phyloP scores from a whole-genome alignment of 2,329 filamentous ascomycete genomes.

The Colletotrichum melonis region DNA sequence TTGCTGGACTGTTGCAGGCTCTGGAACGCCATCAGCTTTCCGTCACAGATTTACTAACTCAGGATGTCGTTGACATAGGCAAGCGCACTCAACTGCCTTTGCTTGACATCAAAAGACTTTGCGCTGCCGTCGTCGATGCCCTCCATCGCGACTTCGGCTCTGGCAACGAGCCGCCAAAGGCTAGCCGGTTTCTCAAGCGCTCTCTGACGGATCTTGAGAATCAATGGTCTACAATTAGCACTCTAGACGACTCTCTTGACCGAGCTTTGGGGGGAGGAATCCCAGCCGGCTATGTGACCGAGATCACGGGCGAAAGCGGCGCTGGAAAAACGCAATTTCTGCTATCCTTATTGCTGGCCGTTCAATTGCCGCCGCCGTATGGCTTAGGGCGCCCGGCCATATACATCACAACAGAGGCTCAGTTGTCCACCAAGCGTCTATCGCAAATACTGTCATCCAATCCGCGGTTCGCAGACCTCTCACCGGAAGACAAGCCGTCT shows the following conservation, averaged over 20 bases:
- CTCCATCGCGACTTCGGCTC: slow-evolving; percentile 71
- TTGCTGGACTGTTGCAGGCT: slow-evolving; percentile 79
- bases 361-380: slow-evolving; percentile 80
- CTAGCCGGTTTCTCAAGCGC: slow-evolving; percentile 10
- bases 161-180: neutral
- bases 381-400: slow-evolving; percentile 81
- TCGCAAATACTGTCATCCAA: slow-evolving; percentile 80
- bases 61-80: slow-evolving; percentile 84
- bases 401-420: slow-evolving; percentile 94
- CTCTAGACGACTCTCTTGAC: slow-evolving; percentile 81
- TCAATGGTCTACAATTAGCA: slow-evolving; percentile 73
- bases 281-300: slow-evolving; percentile 83
- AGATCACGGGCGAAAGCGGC: slow-evolving; percentile 93
- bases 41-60: slow-evolving; percentile 85
- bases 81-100: slow-evolving; percentile 87
- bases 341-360: slow-evolving; percentile 83
- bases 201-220: slow-evolving; percentile 28
- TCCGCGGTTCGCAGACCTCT: slow-evolving; percentile 62
- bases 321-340: slow-evolving; percentile 96
- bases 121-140: slow-evolving; percentile 72
- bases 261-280: slow-evolving; percentile 79
- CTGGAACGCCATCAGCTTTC: slow-evolving; percentile 84
- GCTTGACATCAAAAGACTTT: slow-evolving; percentile 81
- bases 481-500: slow-evolving; percentile 60
- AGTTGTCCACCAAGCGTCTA: slow-evolving; percentile 84